Evolutionary conservation across 2,329 filamentous ascomycete genomes (phyloP).

Genomic region (Exophiala oligosperma): DNA sequence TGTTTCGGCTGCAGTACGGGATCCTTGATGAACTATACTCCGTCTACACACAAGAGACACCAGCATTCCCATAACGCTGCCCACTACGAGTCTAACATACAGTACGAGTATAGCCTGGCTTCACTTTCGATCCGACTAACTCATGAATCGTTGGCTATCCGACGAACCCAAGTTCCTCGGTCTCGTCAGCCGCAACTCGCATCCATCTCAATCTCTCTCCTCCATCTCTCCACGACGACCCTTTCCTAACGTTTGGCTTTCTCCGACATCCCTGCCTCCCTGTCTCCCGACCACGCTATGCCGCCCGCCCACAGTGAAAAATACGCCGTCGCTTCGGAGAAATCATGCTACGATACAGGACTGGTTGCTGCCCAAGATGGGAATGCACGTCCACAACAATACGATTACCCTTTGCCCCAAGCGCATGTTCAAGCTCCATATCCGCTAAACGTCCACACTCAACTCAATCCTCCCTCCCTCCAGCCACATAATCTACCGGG

Average conservation of each 20-base stretch:
- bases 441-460: neutral
- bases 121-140: neutral
- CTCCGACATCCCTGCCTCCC: constrained; percentile 8
- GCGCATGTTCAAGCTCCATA: neutral
- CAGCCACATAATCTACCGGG: constrained; percentile 9
- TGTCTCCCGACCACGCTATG: constrained; percentile 15
- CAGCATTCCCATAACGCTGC: too few relatives aligned
- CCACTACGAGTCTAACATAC: too few relatives aligned
- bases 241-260: constrained; percentile 12
- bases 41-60: too few relatives aligned
- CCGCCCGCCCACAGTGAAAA: constrained; percentile 18
- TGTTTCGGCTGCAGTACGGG: neutral
- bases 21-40: neutral
- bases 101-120: neutral
- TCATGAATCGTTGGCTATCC: neutral
- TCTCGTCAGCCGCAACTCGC: constrained; percentile 4
- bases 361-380: constrained; percentile 6
- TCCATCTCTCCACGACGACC: constrained; percentile 5
- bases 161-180: neutral
- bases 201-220: constrained; percentile 13
- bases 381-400: neutral
- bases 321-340: constrained; percentile 24
- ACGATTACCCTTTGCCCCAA: too few relatives aligned
- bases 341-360: constrained; percentile 11
- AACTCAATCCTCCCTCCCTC: neutral